These are phyloP conservation scores for Tephrocybe sp. DNA, from an alignment of 768 basidiomycete species.

Conservation along the genomic window DNA sequence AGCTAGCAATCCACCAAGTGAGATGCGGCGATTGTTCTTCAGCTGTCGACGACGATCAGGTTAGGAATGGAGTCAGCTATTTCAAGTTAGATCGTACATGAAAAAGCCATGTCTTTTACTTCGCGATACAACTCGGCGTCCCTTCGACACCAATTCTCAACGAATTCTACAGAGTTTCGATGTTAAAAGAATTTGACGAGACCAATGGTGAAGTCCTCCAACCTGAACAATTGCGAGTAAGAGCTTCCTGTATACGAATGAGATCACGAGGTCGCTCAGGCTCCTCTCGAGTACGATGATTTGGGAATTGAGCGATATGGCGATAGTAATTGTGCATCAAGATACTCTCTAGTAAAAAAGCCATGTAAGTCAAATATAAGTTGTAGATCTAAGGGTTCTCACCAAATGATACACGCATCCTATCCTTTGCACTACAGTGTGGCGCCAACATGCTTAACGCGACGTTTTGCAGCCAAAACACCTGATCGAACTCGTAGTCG, in stretches of 20 bases:
- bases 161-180: neutral
- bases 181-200: neutral
- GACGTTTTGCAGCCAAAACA: neutral
- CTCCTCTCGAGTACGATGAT: neutral
- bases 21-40: neutral
- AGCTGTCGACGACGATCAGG: neutral
- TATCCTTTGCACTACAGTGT: neutral
- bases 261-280: neutral
- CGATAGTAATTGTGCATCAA: slow-evolving; percentile 1
- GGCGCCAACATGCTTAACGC: neutral
- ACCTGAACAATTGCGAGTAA: neutral
- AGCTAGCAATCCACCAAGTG: neutral
- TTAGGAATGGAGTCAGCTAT: neutral
- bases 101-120: neutral
- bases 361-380: neutral
- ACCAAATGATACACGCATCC: neutral
- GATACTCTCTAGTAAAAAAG: neutral
- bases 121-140: neutral
- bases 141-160: neutral
- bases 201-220: neutral
- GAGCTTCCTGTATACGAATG: neutral
- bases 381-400: neutral
- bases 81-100: neutral
- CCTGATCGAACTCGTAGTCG: neutral
- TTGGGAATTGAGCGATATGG: neutral